Evolutionary conservation across 192 early-diverging fungal genomes (phyloP).

Genomic region (Coemansia sp.): DNA sequence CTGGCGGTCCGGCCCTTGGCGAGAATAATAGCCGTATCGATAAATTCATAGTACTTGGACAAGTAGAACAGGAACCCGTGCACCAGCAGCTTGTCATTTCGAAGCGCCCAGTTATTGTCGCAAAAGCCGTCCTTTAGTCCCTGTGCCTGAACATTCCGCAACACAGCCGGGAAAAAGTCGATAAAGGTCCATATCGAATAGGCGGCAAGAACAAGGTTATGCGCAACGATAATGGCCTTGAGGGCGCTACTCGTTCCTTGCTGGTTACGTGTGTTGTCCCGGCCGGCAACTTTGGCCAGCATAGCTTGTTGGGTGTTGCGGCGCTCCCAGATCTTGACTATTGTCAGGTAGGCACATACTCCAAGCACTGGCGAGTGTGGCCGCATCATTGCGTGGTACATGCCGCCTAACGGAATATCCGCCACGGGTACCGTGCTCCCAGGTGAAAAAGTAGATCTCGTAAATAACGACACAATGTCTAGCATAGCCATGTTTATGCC

Average conservation of each 20-base stretch:
- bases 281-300: not conserved
- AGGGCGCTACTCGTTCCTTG: slow-evolving; percentile 39
- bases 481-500: not conserved
- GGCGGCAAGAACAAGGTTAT: slow-evolving; percentile 67
- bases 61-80: slow-evolving; percentile 86
- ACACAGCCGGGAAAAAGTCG: slow-evolving; percentile 58
- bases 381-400: slow-evolving; percentile 66
- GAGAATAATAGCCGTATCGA: slow-evolving; percentile 85
- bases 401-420: slow-evolving; percentile 61
- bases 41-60: slow-evolving; percentile 84
- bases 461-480: not conserved
- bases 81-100: slow-evolving; percentile 67
- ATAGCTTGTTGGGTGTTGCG: slow-evolving; percentile 12
- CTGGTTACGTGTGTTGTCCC: not conserved
- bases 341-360: slow-evolving; percentile 15
- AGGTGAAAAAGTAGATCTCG: not conserved
- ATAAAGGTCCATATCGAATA: slow-evolving; percentile 76
- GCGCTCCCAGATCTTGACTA: slow-evolving; percentile 24
- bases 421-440: slow-evolving; percentile 9
- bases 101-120: slow-evolving; percentile 61
- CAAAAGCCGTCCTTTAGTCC: slow-evolving; percentile 64
- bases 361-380: slow-evolving; percentile 62
- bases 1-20: slow-evolving; percentile 69
- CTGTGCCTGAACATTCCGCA: slow-evolving; percentile 56
- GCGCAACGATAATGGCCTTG: slow-evolving; percentile 73